Percentiles rank a stretch among this genome's conserved stretches.
Conservation (phyloP, 1,284 basidiomycete genomes). For the Ustilago tritici region DNA sequence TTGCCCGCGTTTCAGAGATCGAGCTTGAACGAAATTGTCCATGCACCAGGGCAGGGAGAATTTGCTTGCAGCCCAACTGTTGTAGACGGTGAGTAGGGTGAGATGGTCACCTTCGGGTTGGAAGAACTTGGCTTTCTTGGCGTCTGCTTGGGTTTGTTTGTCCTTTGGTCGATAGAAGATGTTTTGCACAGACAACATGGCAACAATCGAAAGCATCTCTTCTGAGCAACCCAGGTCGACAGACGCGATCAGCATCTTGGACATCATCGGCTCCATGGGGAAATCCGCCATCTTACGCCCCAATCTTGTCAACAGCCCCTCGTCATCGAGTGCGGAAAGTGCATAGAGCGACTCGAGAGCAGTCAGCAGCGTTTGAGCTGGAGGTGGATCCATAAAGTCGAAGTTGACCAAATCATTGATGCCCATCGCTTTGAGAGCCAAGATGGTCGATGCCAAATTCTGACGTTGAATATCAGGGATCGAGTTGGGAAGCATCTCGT, state of each 20-base stretch:
- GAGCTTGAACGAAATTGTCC: conserved; percentile 92
- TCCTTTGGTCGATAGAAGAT: conserved; percentile 99
- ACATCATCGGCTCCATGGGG: conserved; percentile 94
- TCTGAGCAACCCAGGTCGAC: conserved; percentile 94
- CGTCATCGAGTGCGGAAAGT: conserved; percentile 93
- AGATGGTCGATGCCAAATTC: conserved; percentile 90
- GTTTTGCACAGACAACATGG: conserved; percentile 95
- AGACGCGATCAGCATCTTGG: conserved; percentile 99
- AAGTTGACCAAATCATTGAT: conserved; percentile 97
- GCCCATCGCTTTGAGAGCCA: conserved; percentile 98
- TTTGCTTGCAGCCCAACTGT: conserved; percentile 95
- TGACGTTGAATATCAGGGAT: conserved; percentile 98
- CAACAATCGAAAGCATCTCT: conserved; percentile 94
- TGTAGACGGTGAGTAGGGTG: conserved; percentile 94
- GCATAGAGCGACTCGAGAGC: conserved; percentile 94
- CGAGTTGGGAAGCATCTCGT: conserved; percentile 98
- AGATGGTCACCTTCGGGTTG: conserved; percentile 96
- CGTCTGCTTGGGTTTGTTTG: conserved; percentile 97
- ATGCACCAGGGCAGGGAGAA: conserved; percentile 85
- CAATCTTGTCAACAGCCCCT: conserved; percentile 90
- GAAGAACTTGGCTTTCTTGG: conserved; percentile 89
- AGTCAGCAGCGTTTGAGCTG: conserved; percentile 92
- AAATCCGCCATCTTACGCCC: conserved; percentile 99
- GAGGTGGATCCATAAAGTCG: conserved; percentile 99
- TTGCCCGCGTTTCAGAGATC: conserved; percentile 96